phyloP scores from a whole-genome alignment of 192 early-diverging fungal genomes.

The Dissophora globulifera region DNA sequence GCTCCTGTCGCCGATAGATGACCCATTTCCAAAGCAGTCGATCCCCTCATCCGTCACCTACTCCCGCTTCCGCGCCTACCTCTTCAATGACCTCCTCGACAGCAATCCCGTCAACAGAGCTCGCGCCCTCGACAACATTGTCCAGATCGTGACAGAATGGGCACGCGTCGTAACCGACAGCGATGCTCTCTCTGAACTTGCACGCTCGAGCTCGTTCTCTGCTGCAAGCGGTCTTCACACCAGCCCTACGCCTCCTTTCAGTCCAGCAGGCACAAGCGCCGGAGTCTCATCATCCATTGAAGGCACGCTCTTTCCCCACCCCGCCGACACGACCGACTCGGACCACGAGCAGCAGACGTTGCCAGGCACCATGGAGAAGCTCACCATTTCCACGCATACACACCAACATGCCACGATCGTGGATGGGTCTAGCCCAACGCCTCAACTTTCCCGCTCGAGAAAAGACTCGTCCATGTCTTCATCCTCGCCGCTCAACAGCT shows the following conservation, averaged over 20 bases:
- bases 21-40: slow-evolving; percentile 41
- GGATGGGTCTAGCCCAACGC: not conserved
- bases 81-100: slow-evolving; percentile 52
- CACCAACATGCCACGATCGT: slow-evolving; percentile 1
- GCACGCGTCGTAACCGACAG: slow-evolving; percentile 51
- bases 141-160: slow-evolving; percentile 51
- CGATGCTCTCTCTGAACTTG: slow-evolving; percentile 30
- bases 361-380: slow-evolving; percentile 35
- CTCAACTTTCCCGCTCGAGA: slow-evolving; percentile 16
- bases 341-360: slow-evolving; percentile 1
- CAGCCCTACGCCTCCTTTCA: slow-evolving; percentile 47
- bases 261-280: slow-evolving; percentile 9
- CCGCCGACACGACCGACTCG: not conserved
- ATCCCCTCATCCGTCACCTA: slow-evolving; percentile 46
- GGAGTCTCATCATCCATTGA: slow-evolving; percentile 22
- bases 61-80: slow-evolving; percentile 48
- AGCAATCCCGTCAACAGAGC: slow-evolving; percentile 33
- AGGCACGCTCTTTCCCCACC: slow-evolving; percentile 20
- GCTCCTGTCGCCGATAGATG: slow-evolving; percentile 55
- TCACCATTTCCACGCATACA: slow-evolving; percentile 47
- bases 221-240: not conserved
- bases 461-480: slow-evolving; percentile 36
- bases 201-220: slow-evolving; percentile 35
- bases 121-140: slow-evolving; percentile 51
- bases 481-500: slow-evolving; percentile 29